These are phyloP conservation scores for Talaromyces sp. DNA, from an alignment of 2,329 filamentous ascomycete species.

Conservation along the genomic window DNA sequence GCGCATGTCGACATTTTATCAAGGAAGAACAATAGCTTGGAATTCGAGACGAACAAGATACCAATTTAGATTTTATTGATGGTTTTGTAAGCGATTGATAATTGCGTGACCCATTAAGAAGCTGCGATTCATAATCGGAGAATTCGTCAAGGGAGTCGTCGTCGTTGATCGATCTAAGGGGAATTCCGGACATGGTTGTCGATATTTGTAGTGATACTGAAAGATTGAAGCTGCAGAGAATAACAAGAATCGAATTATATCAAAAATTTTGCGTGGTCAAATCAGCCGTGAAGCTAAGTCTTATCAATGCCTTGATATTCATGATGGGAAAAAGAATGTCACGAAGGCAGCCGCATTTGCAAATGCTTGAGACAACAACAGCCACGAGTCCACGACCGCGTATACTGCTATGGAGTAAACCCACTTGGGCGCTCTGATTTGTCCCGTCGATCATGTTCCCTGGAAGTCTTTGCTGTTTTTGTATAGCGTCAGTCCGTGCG, in stretches of 20 bases:
- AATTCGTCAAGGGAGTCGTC: not conserved
- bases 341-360: not conserved
- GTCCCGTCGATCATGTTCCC: not conserved
- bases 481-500: not conserved
- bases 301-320: not conserved
- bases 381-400: not conserved
- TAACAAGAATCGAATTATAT: not conserved
- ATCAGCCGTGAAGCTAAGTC: too few species aligned
- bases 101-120: not conserved
- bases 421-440: not conserved
- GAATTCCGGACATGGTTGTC: not conserved
- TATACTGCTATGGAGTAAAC: not conserved
- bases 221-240: not conserved
- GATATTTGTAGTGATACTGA: not conserved
- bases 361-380: not conserved
- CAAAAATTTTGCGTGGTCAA: too few species aligned
- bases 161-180: not conserved
- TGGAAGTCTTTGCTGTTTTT: not conserved
- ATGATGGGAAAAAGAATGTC: not conserved
- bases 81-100: not conserved
- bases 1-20: conserved; percentile 5
- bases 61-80: not conserved
- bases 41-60: not conserved
- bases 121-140: not conserved
- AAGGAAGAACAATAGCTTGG: not conserved